A percentile compares a stretch with the other conserved stretches of the same genome.
Conservation (phyloP, 1,284 basidiomycete genomes). For the Leccinum variabile region DNA sequence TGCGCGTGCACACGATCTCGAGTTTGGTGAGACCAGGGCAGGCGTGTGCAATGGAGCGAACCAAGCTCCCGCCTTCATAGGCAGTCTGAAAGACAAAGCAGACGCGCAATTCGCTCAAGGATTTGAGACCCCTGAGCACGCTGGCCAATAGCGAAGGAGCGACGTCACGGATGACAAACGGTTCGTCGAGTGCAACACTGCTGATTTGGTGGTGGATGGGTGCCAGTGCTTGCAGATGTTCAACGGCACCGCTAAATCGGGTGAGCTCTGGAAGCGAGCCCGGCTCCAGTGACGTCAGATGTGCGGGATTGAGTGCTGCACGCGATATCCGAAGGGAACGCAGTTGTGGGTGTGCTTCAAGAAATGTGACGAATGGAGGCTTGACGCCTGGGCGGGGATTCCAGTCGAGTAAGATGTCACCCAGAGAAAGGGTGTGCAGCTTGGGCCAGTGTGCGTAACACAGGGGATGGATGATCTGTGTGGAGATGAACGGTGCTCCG, state of each 20-base stretch:
- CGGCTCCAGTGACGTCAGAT: slow-evolving; percentile 49
- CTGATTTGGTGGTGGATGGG: slow-evolving; percentile 44
- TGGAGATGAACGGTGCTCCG: slow-evolving; percentile 52
- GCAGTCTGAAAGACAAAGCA: slow-evolving; percentile 67
- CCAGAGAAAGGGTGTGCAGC: slow-evolving; percentile 55
- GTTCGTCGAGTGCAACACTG: slow-evolving; percentile 59
- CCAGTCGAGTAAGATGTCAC: slow-evolving; percentile 63
- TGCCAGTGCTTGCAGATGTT: slow-evolving; percentile 58
- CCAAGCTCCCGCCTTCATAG: slow-evolving; percentile 67
- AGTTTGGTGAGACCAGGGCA: slow-evolving; percentile 63
- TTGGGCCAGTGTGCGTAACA: slow-evolving; percentile 59
- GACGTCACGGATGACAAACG: slow-evolving; percentile 63
- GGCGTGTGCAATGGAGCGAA: slow-evolving; percentile 60
- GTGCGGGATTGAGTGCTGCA: slow-evolving; percentile 53
- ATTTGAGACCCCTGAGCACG: slow-evolving; percentile 53
- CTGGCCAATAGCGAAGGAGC: slow-evolving; percentile 58
- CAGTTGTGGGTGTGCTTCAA: slow-evolving; percentile 61
- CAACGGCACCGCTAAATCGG: slow-evolving; percentile 50
- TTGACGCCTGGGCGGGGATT: slow-evolving; percentile 40
- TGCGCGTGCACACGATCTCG: slow-evolving; percentile 62
- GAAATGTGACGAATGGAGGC: slow-evolving; percentile 59
- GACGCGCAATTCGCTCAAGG: slow-evolving; percentile 56
- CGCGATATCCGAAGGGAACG: slow-evolving; percentile 54
- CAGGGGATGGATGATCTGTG: slow-evolving; percentile 40
- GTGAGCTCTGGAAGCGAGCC: slow-evolving; percentile 50